A percentile compares a stretch with the other conserved stretches of the same genome.
These are phyloP conservation scores for Arthrobotrys megalospora DNA, from an alignment of 2,329 filamentous ascomycete species.

Conservation along the genomic window DNA sequence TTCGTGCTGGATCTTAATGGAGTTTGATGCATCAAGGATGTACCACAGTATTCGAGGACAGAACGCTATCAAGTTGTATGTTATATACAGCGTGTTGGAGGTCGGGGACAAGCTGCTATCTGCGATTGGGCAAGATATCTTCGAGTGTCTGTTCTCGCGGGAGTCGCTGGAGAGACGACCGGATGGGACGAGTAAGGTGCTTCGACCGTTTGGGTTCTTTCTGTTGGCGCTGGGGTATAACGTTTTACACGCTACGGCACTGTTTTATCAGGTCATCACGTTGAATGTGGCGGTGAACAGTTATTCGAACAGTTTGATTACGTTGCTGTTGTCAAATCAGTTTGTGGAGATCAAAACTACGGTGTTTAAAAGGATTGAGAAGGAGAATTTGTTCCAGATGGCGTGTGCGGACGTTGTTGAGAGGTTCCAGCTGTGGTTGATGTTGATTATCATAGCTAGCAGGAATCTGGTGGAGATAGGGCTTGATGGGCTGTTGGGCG, in stretches of 20 bases:
- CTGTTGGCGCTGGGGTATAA: constrained; percentile 88
- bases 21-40: constrained; percentile 94
- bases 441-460: constrained; percentile 95
- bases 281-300: constrained; percentile 98
- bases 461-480: constrained; percentile 97
- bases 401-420: constrained; percentile 98
- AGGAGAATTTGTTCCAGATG: constrained; percentile 96
- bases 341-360: constrained; percentile 99
- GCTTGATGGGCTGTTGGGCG: constrained; percentile 74
- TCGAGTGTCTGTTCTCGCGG: constrained; percentile 93
- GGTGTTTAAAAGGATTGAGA: constrained; percentile 98
- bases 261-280: constrained; percentile 98
- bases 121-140: constrained; percentile 92
- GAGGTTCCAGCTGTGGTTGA: constrained; percentile 96
- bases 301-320: constrained; percentile 95
- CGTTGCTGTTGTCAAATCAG: constrained; percentile 93
- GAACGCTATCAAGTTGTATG: constrained; percentile 97
- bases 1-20: constrained; percentile 88
- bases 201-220: constrained; percentile 93
- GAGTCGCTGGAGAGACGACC: constrained; percentile 91
- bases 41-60: constrained; percentile 98
- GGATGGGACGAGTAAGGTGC: constrained; percentile 89
- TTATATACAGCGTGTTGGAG: constrained; percentile 98
- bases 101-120: constrained; percentile 90
- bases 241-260: constrained; percentile 84